Base-by-base conservation (phyloP, 2,329 filamentous ascomycete species). In the Colletotrichum sojae region DNA sequence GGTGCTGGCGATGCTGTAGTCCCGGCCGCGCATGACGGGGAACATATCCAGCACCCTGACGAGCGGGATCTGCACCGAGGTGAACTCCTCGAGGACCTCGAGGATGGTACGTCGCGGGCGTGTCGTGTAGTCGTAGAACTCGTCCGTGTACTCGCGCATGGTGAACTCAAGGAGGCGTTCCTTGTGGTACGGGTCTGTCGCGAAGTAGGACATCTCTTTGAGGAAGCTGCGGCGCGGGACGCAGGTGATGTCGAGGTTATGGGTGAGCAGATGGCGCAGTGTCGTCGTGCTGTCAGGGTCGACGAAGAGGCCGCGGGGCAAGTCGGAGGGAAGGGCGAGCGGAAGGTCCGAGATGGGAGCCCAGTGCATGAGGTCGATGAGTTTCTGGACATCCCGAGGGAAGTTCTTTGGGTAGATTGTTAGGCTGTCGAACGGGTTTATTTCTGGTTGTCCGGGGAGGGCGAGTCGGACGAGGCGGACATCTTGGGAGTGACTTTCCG, bases 51-150 rank as follows among this genome's bases (percentile, higher is more conserved):
- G 85, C 1, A 91, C 85, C 56, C 91, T 89, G 63, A 91, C 84
- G 81, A 91, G 93, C 0, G 96, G 95, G 2, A 99, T 89, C 71
- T 91, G 91, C 63, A 98, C 92, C 0, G 89, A 91, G 49, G 92
- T 88, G 75, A 99, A 99, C 74, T 99, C 96, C 65, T 95, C 91
- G 31, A 99, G 86, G 4, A 97, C 92, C 80, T 99, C 96, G 6
- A 99, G 84, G 66, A 98, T 97, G 67, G 93, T 97, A 40, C 96
- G 91, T 40, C 94, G 91, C 0, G 95, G 93, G 9, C 96, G 90
- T 0, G 95, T 95, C 1, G 96, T 96, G 77, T 99, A 99, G 81
- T 99, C 95, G 82, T 94, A 98, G 64, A 97, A 91, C 74, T 99
- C 96, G 74, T 98, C 94, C 6, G 95, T 89, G 74, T 91, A 93